Base-by-base conservation (phyloP, 1,139 yeast genomes). In the Sugiyamaella paludigena region DNA sequence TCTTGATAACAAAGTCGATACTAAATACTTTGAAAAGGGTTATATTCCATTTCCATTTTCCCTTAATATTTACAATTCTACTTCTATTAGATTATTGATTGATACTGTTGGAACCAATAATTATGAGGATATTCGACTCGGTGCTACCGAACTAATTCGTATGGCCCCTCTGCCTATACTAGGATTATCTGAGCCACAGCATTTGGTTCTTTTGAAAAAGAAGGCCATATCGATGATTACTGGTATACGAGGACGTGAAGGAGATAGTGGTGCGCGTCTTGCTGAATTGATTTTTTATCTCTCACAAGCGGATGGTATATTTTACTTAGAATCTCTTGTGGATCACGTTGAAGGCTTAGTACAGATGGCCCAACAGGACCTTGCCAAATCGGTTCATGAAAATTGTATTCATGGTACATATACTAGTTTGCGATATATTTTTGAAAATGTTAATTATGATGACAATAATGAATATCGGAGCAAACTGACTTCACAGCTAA, bases 261-360 rank as follows among this genome's bases (percentile, higher is more conserved):
- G 89, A 45, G 97, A 91, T 54, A 84, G 91, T 26, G 96, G 94
- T 8, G 91, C 96, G 0, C 76, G 82, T 38, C 69, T 83, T 11
- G 68, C 84, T 36, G 79, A 78, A 56, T 75, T 84, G 53, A 42
- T 75, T 67, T 58, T 63, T 58, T 42, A 61, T 62, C 49, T 67
- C 8, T 61, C 58, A 24, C 47, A 45, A 10, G 60, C 60, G 32
- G 51, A 56, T 4, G 52, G 55, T 10, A 15, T 36, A n/a, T 15
- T 13, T 5, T 40, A 40, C 13, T 36, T 45, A n/a, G 43, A 45
- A 49, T 43, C 54, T 0, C 58, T 81, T 27, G 49, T 75, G 1
- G 57, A 58, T 0, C 60, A 62, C 37, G 65, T 74, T 11, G 63
- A 61, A 32, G 50, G 55, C 29, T 73, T 68, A 11, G 58, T 69